Conservation (phyloP, 495 filamentous ascomycete species). For the Penicillium canescens region DNA sequence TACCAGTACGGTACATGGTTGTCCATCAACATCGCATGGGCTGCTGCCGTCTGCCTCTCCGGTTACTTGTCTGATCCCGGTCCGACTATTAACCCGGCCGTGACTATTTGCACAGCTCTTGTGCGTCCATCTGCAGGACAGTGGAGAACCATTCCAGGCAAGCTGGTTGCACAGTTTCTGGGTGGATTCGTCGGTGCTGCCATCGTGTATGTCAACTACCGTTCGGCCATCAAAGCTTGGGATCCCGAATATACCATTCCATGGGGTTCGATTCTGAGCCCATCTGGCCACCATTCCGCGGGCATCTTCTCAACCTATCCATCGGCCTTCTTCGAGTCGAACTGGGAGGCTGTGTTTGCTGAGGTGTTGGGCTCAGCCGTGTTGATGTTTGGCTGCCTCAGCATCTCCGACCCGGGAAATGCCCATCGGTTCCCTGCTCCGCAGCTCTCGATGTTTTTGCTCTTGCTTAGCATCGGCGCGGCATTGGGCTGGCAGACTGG, state of each 20-base stretch:
- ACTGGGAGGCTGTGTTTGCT: conserved; percentile 37
- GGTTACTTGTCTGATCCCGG: conserved; percentile 32
- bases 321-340: conserved; percentile 23
- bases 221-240: conserved; percentile 35
- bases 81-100: conserved; percentile 34
- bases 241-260: conserved; percentile 42
- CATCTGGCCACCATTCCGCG: conserved; percentile 33
- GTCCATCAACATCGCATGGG: conserved; percentile 40
- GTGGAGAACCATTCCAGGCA: conserved; percentile 31
- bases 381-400: conserved; percentile 34
- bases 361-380: conserved; percentile 34
- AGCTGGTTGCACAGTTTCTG: conserved; percentile 32
- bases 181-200: conserved; percentile 37
- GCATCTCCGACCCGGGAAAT: conserved; percentile 30
- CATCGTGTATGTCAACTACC: conserved; percentile 38
- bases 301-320: conserved; percentile 39
- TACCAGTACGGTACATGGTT: conserved; percentile 41
- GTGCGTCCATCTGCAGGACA: conserved; percentile 31
- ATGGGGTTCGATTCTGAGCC: conserved; percentile 36
- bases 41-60: conserved; percentile 31
- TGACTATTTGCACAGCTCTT: conserved; percentile 29
- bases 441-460: conserved; percentile 32
- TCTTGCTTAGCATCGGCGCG: conserved; percentile 33
- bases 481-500: conserved; percentile 39
- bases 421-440: conserved; percentile 27